A percentile compares a stretch with the other conserved stretches of the same genome.
Evolutionary conservation across 2,329 filamentous ascomycete genomes (phyloP).

Genomic region (Dichotomopilus funicola): DNA sequence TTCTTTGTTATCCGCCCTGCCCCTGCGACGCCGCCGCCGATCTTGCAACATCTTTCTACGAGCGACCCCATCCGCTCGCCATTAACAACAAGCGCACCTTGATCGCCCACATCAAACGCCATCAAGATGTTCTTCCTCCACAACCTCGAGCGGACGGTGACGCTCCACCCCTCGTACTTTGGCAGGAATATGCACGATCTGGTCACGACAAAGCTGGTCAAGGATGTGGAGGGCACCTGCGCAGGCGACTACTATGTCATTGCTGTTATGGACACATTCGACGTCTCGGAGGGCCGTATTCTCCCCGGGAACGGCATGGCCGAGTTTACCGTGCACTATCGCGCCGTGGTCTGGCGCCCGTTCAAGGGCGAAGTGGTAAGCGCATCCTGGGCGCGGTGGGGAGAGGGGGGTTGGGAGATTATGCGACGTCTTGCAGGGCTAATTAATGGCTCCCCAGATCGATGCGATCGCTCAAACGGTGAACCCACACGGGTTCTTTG

Average conservation of each 20-base stretch:
- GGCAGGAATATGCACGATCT: constrained; percentile 88
- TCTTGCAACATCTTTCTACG: too few relatives aligned
- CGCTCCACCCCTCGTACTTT: constrained; percentile 95
- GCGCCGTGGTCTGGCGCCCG: constrained; percentile 93
- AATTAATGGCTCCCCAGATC: constrained; percentile 49
- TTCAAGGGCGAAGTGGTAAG: constrained; percentile 95
- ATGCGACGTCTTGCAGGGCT: not conserved
- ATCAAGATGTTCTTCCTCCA: constrained; percentile 92
- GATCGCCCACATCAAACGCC: not conserved
- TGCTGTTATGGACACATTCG: constrained; percentile 92
- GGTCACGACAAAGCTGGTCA: constrained; percentile 80
- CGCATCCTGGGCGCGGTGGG: too few relatives aligned
- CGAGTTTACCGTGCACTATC: constrained; percentile 91
- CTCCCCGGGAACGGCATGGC: constrained; percentile 86
- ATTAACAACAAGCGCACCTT: too few relatives aligned
- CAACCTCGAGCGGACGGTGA: constrained; percentile 90
- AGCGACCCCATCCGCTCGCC: too few relatives aligned
- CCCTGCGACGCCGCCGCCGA: not conserved
- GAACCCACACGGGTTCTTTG: constrained; percentile 87
- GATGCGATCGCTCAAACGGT: constrained; percentile 91
- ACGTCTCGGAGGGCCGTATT: constrained; percentile 89
- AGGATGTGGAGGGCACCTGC: constrained; percentile 91
- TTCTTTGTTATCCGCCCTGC: not conserved
- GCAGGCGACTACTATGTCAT: constrained; percentile 97
- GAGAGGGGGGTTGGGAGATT: constrained; percentile 27